Conservation (phyloP, 2,329 filamentous ascomycete species). For the Monilinia vaccinii-corymbosi region DNA sequence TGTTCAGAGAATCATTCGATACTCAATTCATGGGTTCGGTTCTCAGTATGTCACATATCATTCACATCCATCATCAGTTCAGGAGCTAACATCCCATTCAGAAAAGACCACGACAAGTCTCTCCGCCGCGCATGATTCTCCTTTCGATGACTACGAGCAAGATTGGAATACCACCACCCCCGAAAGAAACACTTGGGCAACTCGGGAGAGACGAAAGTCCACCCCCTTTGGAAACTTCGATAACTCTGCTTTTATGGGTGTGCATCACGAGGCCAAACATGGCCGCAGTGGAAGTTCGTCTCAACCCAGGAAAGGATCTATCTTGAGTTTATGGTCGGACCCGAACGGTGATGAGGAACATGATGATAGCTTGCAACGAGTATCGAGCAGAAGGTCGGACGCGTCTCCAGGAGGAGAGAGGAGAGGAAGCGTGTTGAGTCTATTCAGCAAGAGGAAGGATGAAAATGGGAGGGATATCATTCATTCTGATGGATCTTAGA, state of each 20-base stretch:
- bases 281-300: not conserved
- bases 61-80: not conserved
- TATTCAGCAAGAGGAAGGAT: not conserved
- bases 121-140: not conserved
- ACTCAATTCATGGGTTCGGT: not conserved
- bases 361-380: not conserved
- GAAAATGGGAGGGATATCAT: slow-evolving; percentile 5
- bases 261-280: slow-evolving; percentile 1
- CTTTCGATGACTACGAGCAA: slow-evolving; percentile 11
- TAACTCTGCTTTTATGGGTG: slow-evolving; percentile 3
- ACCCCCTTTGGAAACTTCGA: slow-evolving; percentile 1
- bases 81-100: not conserved
- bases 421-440: slow-evolving; percentile 1
- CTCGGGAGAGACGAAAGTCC: slow-evolving; percentile 1
- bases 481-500: not conserved
- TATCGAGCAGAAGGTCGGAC: slow-evolving; percentile 1
- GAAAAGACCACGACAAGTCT: not conserved
- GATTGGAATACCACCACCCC: slow-evolving; percentile 3
- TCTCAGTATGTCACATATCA: not conserved
- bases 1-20: not conserved
- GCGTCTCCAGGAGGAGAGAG: not conserved
- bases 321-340: slow-evolving; percentile 5
- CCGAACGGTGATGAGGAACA: slow-evolving; percentile 3
- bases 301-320: not conserved
- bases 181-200: not conserved